phyloP scores from a whole-genome alignment of 371 early-diverging fungal genomes.

The Mucor mucedo region DNA sequence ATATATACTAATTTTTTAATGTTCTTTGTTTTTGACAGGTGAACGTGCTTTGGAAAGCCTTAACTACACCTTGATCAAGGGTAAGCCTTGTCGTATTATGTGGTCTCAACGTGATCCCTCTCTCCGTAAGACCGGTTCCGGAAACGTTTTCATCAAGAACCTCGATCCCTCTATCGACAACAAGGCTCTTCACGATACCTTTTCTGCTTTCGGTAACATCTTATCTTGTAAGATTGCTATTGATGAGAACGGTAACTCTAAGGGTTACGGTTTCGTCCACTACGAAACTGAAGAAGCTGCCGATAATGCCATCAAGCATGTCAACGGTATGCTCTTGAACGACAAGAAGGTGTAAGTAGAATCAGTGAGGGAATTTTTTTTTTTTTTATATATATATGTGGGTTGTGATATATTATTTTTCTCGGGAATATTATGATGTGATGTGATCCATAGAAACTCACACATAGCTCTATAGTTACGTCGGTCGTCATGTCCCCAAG shows the following conservation, averaged over 20 bases:
- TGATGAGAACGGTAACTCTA: conserved; percentile 84
- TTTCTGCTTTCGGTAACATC: conserved; percentile 98
- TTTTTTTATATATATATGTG: too few relatives aligned
- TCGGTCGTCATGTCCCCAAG: conserved; percentile 91
- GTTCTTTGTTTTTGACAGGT: conserved; percentile 38
- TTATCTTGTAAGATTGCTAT: conserved; percentile 98
- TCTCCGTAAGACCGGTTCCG: conserved; percentile 90
- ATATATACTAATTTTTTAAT: too few relatives aligned
- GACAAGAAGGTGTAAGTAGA: conserved; percentile 83
- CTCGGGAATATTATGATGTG: too few relatives aligned
- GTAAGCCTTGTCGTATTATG: conserved; percentile 97
- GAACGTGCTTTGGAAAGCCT: conserved; percentile 94
- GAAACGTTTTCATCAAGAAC: conserved; percentile 99
- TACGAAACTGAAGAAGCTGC: conserved; percentile 97
- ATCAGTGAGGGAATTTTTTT: background rate
- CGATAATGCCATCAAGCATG: conserved; percentile 94
- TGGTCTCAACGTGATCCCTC: conserved; percentile 99
- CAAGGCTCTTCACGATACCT: conserved; percentile 99
- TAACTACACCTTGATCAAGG: conserved; percentile 95
- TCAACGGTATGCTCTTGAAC: conserved; percentile 99
- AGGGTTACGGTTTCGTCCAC: conserved; percentile 99
- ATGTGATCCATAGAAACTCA: background rate
- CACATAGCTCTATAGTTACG: conserved; percentile 52
- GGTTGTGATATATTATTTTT: background rate
- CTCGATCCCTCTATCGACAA: conserved; percentile 95